These are phyloP conservation scores for Mycena chlorophos DNA, from an alignment of 768 basidiomycete genomes.

Conservation along the genomic window DNA sequence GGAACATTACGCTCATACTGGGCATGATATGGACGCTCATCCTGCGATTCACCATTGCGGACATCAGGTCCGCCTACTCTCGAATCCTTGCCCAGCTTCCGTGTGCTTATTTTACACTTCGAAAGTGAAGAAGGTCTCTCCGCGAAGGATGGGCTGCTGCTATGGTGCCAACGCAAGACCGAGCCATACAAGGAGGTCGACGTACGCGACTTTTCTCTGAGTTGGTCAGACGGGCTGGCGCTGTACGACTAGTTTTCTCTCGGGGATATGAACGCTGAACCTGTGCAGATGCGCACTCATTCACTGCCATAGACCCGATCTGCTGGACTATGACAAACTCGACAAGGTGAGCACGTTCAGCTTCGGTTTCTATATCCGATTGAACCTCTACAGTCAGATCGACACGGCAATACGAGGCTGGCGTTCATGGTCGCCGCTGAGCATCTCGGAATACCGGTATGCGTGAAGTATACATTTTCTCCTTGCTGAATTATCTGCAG, in stretches of 20 bases:
- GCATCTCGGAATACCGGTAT: slow-evolving; percentile 86
- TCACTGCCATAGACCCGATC: slow-evolving; percentile 94
- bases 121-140: slow-evolving; percentile 95
- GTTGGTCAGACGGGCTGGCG: slow-evolving; percentile 95
- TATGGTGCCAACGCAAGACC: slow-evolving; percentile 99
- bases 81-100: not conserved
- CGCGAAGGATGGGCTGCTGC: slow-evolving; percentile 92
- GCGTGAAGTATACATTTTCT: slow-evolving; percentile 28
- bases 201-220: slow-evolving; percentile 89
- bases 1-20: slow-evolving; percentile 97
- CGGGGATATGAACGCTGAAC: slow-evolving; percentile 9
- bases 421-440: slow-evolving; percentile 89
- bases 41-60: slow-evolving; percentile 95
- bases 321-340: slow-evolving; percentile 84
- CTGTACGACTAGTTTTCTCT: slow-evolving; percentile 55
- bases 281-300: slow-evolving; percentile 86
- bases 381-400: slow-evolving; percentile 54
- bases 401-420: slow-evolving; percentile 78
- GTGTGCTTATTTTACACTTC: slow-evolving; percentile 17
- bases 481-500: slow-evolving; percentile 37
- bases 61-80: slow-evolving; percentile 74
- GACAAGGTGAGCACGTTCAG: slow-evolving; percentile 60
- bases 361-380: slow-evolving; percentile 14
- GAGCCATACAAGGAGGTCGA: slow-evolving; percentile 87
- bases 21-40: slow-evolving; percentile 99